Evolutionary conservation across 805 yeast genomes (phyloP).

Genomic region (Wickerhamomyces hampshirensis): DNA sequence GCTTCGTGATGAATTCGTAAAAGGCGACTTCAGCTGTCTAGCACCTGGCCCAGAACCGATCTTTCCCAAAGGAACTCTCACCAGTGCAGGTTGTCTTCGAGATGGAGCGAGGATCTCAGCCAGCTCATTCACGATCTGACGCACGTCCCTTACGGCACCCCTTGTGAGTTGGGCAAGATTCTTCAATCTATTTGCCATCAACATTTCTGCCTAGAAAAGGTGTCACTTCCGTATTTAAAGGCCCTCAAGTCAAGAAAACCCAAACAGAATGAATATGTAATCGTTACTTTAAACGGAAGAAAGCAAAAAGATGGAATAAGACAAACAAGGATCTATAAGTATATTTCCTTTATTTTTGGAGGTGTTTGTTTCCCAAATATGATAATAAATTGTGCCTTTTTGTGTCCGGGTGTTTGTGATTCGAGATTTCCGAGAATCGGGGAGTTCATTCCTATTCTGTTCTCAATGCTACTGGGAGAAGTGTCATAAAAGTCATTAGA

Average conservation of each 20-base stretch:
- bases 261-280: not conserved
- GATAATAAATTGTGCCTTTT: no score
- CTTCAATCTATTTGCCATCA: constrained; percentile 33
- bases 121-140: constrained; percentile 44
- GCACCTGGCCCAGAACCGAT: constrained; percentile 1
- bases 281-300: not conserved
- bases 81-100: constrained; percentile 32
- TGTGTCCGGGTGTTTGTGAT: no score
- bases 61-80: constrained; percentile 37
- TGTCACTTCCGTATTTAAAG: not conserved
- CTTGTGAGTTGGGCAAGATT: constrained; percentile 43
- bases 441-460: not conserved
- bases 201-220: constrained; percentile 3
- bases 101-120: constrained; percentile 27
- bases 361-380: no score
- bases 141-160: constrained; percentile 41
- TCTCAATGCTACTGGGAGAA: no score
- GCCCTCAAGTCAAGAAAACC: not conserved
- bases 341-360: not conserved
- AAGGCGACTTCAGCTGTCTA: constrained; percentile 16
- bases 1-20: constrained; percentile 19
- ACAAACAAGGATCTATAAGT: constrained; percentile 2
- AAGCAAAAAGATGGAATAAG: not conserved
- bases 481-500: not conserved
- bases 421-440: no score